Base-by-base conservation (phyloP, 2,329 filamentous ascomycete species). In the Fusarium odoratissimum region DNA sequence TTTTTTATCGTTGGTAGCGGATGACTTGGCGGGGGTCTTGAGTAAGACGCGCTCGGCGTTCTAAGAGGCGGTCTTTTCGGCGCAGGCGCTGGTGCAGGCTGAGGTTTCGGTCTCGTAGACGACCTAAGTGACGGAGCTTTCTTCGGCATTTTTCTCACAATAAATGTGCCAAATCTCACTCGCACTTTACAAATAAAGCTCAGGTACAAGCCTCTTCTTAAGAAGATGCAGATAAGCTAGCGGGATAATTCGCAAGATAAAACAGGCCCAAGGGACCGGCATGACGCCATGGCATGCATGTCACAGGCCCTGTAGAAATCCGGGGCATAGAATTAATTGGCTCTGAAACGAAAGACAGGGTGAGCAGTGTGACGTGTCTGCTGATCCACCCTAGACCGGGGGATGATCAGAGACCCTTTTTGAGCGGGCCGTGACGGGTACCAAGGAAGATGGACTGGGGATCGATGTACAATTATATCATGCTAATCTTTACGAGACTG, bases 341-440 rank as follows among this genome's bases (percentile, higher is more conserved):
- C 48, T 61, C 55, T 48, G 52, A 62, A 52, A 60, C 61, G 68
- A 66, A 17, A 40, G 57, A 45, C 38, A 11, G 31, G 31, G 41
- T 38, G 51, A 25, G 41, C 23, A 65, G 52, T 68, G 71, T 76
- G 75, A 77, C 75, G 75, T 77, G 75, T 77, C 75, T 66, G 66
- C 60, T 77, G 75, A 77, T 77, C 75, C 70, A 72, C 65, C 57
- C 33, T 31, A 59, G 58, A 49, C 65, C 33, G 33, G 49, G 58
- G 44, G 8, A 58, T 45, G 40, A 48, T 64, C 69, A 72, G 31
- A 42, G 48, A 46, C 48, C 52, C 57, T 58, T 59, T 38, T 28
- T 23, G 45, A 30, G 59, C 64, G 67, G 58, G 49, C 70, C 67
- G 44, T 45, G 42, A 70, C 60, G 51, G 56, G 56, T 30, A 60